Evolutionary conservation across 1,139 yeast species (phyloP).

Genomic region (Yamadazyma diddensiae): DNA sequence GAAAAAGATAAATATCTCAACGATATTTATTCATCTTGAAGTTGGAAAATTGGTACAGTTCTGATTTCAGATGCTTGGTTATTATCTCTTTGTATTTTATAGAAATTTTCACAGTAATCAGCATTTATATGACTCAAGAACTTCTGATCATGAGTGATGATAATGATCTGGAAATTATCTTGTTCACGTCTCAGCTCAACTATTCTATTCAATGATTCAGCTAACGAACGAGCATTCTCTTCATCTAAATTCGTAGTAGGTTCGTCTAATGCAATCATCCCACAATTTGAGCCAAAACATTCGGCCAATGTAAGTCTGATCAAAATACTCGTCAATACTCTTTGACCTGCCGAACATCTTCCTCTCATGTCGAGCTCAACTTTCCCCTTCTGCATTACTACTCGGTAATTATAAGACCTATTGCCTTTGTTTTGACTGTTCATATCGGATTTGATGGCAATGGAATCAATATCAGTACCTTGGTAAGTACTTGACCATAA

Average conservation of each 20-base stretch:
- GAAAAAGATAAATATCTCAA: conserved; percentile 50
- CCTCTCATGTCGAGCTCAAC: conserved; percentile 97
- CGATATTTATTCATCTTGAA: conserved; percentile 26
- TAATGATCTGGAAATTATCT: conserved; percentile 87
- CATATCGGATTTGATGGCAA: conserved; percentile 79
- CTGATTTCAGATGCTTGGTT: conserved; percentile 73
- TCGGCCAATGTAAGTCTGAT: conserved; percentile 92
- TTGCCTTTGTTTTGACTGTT: conserved; percentile 57
- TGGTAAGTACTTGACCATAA: conserved; percentile 92
- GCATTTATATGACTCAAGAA: conserved; percentile 86
- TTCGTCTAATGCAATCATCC: conserved; percentile 93
- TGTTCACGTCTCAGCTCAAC: conserved; percentile 75
- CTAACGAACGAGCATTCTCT: conserved; percentile 86
- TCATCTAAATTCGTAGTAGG: conserved; percentile 95
- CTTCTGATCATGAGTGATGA: conserved; percentile 94
- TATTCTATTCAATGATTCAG: conserved; percentile 72
- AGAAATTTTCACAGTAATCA: conserved; percentile 86
- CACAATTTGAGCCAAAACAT: conserved; percentile 93
- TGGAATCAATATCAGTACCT: conserved; percentile 94
- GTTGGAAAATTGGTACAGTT: conserved; percentile 40
- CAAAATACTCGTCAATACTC: conserved; percentile 87
- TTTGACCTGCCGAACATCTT: conserved; percentile 97
- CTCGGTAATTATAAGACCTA: conserved; percentile 85
- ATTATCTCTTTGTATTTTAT: conserved; percentile 75
- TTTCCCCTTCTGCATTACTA: conserved; percentile 91